Percentiles rank a stretch among this genome's conserved stretches.
Conservation (phyloP, 2,329 filamentous ascomycete species). For the Ceratocystis diversiconidia region DNA sequence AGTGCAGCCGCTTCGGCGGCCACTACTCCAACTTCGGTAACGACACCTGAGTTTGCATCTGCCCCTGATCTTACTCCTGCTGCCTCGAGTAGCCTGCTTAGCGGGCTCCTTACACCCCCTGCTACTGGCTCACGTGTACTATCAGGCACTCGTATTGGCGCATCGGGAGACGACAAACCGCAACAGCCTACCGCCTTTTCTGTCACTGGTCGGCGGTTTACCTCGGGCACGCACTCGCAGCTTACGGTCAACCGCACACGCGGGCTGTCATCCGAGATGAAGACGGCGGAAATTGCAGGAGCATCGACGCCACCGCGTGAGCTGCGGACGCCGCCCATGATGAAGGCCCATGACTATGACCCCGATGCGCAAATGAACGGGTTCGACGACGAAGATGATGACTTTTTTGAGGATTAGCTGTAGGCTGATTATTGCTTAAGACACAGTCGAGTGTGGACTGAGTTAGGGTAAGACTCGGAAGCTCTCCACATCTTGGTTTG, state of each 20-base stretch:
- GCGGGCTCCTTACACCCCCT: conserved; percentile 81
- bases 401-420: conserved; percentile 39
- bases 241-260: conserved; percentile 20
- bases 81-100: conserved; percentile 45
- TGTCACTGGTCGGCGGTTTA: conserved; percentile 43
- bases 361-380: conserved; percentile 45
- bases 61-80: not conserved
- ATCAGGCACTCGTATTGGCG: conserved; percentile 3
- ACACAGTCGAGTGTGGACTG: too few species aligned
- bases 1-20: not conserved
- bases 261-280: not conserved
- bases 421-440: too few species aligned
- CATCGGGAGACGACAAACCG: conserved; percentile 21
- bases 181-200: conserved; percentile 46
- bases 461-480: too few species aligned
- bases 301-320: conserved; percentile 24
- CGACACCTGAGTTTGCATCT: not conserved
- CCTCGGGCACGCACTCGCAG: conserved; percentile 25
- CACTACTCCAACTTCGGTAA: conserved; percentile 23
- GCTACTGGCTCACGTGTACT: conserved; percentile 48
- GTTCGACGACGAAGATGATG: conserved; percentile 44
- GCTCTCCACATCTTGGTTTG: too few species aligned
- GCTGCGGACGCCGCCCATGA: conserved; percentile 48
- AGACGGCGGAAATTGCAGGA: not conserved
- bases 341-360: conserved; percentile 44